Evolutionary conservation across 2,329 filamentous ascomycete genomes (phyloP).

Genomic region (Arthrocladium fulminans): DNA sequence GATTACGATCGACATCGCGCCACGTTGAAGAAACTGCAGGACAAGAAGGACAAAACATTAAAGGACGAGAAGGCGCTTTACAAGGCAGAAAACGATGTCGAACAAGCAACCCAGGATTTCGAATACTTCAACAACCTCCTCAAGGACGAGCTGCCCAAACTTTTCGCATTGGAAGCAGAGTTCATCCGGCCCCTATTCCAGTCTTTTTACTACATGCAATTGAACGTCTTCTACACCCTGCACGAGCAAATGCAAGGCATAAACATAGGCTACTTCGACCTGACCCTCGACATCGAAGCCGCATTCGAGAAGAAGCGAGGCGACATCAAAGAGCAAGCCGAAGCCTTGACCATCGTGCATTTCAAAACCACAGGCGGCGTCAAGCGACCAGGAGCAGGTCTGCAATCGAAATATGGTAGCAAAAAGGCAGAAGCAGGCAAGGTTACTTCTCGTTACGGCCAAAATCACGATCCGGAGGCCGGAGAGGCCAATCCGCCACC

Average conservation of each 20-base stretch:
- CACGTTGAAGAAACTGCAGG: slow-evolving; percentile 83
- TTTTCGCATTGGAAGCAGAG: slow-evolving; percentile 81
- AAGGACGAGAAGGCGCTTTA: slow-evolving; percentile 98
- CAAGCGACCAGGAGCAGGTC: slow-evolving; percentile 20
- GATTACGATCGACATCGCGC: slow-evolving; percentile 85
- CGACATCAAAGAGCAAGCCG: slow-evolving; percentile 77
- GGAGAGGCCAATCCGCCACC: slow-evolving; percentile 56
- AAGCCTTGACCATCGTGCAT: slow-evolving; percentile 73
- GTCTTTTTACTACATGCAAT: slow-evolving; percentile 99
- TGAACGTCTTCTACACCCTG: slow-evolving; percentile 97
- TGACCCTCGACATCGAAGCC: slow-evolving; percentile 82
- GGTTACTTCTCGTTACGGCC: too few relatives aligned
- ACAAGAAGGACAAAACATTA: slow-evolving; percentile 91
- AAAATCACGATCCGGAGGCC: slow-evolving; percentile 29
- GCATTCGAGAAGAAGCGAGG: slow-evolving; percentile 84
- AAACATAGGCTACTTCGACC: slow-evolving; percentile 95
- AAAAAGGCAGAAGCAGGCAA: slow-evolving; percentile 25
- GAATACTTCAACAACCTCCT: slow-evolving; percentile 97
- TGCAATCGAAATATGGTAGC: slow-evolving; percentile 15
- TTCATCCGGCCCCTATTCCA: slow-evolving; percentile 97
- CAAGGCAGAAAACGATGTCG: slow-evolving; percentile 86
- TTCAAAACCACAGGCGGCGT: slow-evolving; percentile 77
- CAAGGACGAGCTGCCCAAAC: slow-evolving; percentile 87
- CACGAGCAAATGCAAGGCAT: slow-evolving; percentile 97
- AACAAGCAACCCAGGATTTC: slow-evolving; percentile 87